These are phyloP conservation scores for Suhomyces coccinellae DNA, from an alignment of 1,139 yeast species.

Conservation along the genomic window DNA sequence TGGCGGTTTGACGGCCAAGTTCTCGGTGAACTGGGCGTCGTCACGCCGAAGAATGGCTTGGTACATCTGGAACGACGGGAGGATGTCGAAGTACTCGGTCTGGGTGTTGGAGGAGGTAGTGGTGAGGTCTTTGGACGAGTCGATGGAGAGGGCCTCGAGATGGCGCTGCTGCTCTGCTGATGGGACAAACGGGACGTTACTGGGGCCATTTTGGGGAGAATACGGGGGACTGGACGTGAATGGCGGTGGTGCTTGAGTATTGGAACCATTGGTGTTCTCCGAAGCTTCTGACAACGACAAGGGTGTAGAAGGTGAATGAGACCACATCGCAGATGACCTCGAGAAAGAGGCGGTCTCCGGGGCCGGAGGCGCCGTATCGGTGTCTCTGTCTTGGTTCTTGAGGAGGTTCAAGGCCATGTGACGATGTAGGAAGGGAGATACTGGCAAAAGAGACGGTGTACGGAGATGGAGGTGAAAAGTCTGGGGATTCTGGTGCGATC, in stretches of 20 bases:
- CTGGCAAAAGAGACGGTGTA: too few species aligned
- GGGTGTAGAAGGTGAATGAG: too few species aligned
- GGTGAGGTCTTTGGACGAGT: background rate
- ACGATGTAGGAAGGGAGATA: too few species aligned
- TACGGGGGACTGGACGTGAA: too few species aligned
- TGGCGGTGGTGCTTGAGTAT: background rate
- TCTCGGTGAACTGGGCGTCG: slow-evolving; percentile 44
- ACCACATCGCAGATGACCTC: too few species aligned
- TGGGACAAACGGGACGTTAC: slow-evolving; percentile 34
- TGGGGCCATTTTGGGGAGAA: slow-evolving; percentile 1
- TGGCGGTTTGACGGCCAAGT: slow-evolving; percentile 40
- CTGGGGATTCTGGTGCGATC: too few species aligned
- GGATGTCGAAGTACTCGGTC: slow-evolving; percentile 52
- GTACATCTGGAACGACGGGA: slow-evolving; percentile 67
- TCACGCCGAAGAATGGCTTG: slow-evolving; percentile 54
- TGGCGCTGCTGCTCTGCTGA: slow-evolving; percentile 37
- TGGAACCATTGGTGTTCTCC: background rate
- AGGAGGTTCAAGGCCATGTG: too few species aligned
- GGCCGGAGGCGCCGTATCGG: too few species aligned
- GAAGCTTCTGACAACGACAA: background rate
- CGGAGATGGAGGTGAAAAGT: too few species aligned
- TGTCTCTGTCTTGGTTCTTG: too few species aligned
- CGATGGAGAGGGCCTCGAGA: slow-evolving; percentile 24
- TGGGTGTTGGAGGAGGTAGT: slow-evolving; percentile 31
- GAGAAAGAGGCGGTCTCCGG: too few species aligned